Base-by-base conservation (phyloP, 805 yeast species). In the Starmera quercuum region DNA sequence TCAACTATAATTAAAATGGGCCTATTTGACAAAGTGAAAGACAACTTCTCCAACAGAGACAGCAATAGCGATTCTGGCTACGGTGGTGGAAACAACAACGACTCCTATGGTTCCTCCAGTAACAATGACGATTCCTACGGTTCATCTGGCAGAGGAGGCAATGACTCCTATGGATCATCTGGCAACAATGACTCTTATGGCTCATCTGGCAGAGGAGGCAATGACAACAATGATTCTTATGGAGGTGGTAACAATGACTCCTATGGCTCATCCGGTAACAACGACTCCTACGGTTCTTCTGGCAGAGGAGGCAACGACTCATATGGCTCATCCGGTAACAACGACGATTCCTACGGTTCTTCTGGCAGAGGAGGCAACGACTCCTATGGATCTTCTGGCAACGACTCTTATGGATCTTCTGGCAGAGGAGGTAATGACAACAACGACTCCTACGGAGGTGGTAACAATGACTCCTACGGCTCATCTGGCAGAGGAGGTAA, bases 161-260 rank as follows among this genome's bases (percentile, higher is more conserved):
- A n/a, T n/a, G n/a, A n/a, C n/a, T n/a, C n/a, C 24, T 15, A 52
- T 37, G 57, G 55, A 53, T 61, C 69, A 0, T 60, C 66, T 5
- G 38, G 44, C 42, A 16, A 45, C 39, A 27, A 38, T 10, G 12
- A 16, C 2, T 19, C 34, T 10, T 33, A 33, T 27, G 41, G 41
- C 29, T 24, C 33, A 25, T 14, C 30, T 29, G 36, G 44, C 15
- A 39, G 29, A 34, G 44, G 50, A n/a, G 33, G 32, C 20, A 34
- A 36, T 12, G 37, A 39, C 22, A 34, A 35, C 35, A 28, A 42
- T 65, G 66, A 21, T 21, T 8, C 8, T 8, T 8, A 21, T 8
- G 11, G 11, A 11, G 23, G 11, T 21, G 23, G 11, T 11, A 21
- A 21, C 23, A 21, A 21, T 8, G 23, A 21, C 11, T 60, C 53